Percentiles rank a stretch among this genome's conserved stretches.
Conservation (phyloP, 2,329 filamentous ascomycete genomes). For the Cordyceps fumosorosea region DNA sequence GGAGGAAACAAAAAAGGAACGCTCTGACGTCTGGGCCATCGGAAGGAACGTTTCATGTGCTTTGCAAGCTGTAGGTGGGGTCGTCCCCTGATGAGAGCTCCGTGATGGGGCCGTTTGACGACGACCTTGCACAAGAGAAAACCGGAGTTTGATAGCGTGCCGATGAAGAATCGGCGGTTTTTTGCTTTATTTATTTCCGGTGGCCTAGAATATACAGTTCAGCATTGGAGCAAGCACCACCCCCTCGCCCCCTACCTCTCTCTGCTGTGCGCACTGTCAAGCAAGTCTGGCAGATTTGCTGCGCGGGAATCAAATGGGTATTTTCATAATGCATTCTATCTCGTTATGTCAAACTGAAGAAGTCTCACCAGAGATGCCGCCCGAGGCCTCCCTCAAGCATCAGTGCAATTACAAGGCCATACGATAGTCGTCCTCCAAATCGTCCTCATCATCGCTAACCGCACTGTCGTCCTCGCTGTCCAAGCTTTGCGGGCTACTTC, state of each 20-base stretch:
- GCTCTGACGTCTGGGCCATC: neutral
- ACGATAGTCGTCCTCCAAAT: constrained; percentile 39
- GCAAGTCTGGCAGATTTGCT: neutral
- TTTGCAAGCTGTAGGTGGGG: neutral
- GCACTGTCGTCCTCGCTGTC: constrained; percentile 46
- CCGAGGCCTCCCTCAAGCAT: neutral
- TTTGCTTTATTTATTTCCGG: neutral
- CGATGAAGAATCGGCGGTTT: neutral
- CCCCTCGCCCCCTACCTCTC: too few species aligned
- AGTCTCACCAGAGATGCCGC: neutral
- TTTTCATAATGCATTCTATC: constrained; percentile 5
- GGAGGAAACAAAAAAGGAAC: neutral
- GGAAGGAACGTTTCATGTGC: neutral
- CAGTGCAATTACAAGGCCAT: neutral
- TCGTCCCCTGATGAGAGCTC: neutral
- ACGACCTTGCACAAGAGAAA: neutral
- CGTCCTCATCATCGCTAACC: constrained; percentile 47
- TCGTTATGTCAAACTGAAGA: neutral
- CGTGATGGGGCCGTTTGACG: neutral
- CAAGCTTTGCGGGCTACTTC: constrained; percentile 40
- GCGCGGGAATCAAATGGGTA: constrained; percentile 9
- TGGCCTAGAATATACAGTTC: neutral
- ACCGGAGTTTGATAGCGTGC: neutral
- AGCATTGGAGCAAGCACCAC: neutral
- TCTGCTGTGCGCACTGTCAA: neutral